Conservation (phyloP, 148 eudicot species). For the Salicornia ramosissima region DNA sequence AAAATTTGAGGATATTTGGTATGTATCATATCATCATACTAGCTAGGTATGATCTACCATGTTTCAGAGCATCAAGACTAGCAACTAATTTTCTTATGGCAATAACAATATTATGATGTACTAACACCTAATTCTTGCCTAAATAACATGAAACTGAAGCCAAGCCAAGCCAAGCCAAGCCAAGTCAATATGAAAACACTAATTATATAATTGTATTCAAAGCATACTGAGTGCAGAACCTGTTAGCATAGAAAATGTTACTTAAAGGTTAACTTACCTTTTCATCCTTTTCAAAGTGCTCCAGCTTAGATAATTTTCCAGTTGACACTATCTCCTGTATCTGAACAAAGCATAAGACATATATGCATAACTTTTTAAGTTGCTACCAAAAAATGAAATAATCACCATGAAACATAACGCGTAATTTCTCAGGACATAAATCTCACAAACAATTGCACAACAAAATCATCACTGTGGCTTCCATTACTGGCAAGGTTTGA, state of each 20-base stretch:
- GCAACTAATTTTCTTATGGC: no score
- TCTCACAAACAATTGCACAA: neutral
- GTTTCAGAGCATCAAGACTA: no score
- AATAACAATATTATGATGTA: no score
- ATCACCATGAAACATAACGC: neutral
- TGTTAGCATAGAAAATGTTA: neutral
- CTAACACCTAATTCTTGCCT: no score
- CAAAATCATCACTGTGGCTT: neutral
- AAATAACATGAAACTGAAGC: neutral
- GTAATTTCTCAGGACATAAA: neutral
- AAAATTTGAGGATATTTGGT: no score
- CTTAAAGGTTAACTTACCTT: conserved; percentile 43
- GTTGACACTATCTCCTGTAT: conserved; percentile 88
- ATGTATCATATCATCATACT: no score
- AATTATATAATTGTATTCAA: neutral
- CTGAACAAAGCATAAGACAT: conserved; percentile 35
- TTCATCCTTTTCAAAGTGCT: conserved; percentile 91
- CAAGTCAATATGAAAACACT: neutral
- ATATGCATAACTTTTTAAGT: neutral
- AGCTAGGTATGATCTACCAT: no score
- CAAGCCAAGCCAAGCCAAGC: neutral
- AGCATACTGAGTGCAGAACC: no score
- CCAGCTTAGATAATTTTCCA: conserved; percentile 89
- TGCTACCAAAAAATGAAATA: neutral
- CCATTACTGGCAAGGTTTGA: neutral